Base-by-base conservation (phyloP, 768 basidiomycete species). In the Gymnopilus dilepis region DNA sequence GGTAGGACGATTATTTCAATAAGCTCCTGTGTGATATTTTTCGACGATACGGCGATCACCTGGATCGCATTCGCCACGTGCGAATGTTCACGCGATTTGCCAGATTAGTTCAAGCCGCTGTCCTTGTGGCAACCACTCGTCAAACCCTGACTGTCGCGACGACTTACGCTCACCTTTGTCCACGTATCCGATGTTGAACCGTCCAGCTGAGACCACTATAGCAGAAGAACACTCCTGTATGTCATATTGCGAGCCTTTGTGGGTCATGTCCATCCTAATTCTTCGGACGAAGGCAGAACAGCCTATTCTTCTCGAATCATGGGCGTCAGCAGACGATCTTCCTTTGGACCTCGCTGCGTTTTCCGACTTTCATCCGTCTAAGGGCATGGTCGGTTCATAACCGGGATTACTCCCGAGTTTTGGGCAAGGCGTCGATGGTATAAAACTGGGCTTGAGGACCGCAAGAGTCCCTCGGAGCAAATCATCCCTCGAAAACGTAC, bases 361-460 rank as follows among this genome's bases (percentile, higher is more conserved):
- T 48, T 48, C 74, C 72, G 74, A 75, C 63, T 67, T 68, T 64
- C 70, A 69, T 73, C 74, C 74, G 71, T 30, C 47, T 53, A 59
- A 13, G 34, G 54, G 37, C 34, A 34, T 43, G 60, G 55, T 76
- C 77, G 76, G 74, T 66, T 68, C 72, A 78, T 75, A 68, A 59
- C 78, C 77, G 78, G 65, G 76, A 26, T 48, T 48, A 48, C 30
- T 48, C 28, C 47, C 59, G 54, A 60, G 60, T 51, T 51, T 43
- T 38, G 42, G 48, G 37, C 26, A 37, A 19, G 30, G 6, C 47
- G 42, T 48, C 47, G 5, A 34, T 19, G 12, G 43, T 73, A 74
- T 73, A 73, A 70, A 70, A 67, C 19, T 2, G 28, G 22, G 19
- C 26, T 19, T 21, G 7, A 15, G 34, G 30, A 47, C 17, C 37